Base-by-base conservation (phyloP, 257 asterid genomes). In the Salvia rosmarinus region DNA sequence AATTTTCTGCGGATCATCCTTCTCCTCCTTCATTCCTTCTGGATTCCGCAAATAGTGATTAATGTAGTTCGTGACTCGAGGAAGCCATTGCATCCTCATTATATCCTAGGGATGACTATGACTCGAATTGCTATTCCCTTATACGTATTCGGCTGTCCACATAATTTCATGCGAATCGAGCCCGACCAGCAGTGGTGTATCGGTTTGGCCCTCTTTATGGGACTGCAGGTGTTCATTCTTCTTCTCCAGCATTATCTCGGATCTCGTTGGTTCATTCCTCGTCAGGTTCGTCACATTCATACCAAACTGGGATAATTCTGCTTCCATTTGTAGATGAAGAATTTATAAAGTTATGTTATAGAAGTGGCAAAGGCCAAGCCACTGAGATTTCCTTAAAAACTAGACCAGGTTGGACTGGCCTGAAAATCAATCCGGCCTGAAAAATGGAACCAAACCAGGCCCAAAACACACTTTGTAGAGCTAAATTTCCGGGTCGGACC, bases 61-160 rank as follows among this genome's bases (percentile, higher is more conserved):
- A 95, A 92, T 28, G 83, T 91, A 34, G 78, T 85, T 42, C 92
- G 96, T 9, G 98, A 95, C 85, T 89, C 90, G 63, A 95, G 98
- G 76, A 95, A 95, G 72, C 95, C 99, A 6, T 62, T 95, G 81
- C 98, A 95, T 78, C 98, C 96, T 79, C 96, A 91, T 80, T 95
- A 89, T 65, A 86, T 95, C 61, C 61, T 94, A 17, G 99, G 99
- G 78, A 95, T 95, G 86, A 84, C 95, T 23, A 25, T 85, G 66
- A 95, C 96, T 63, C 95, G 99, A n/a, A 74, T 89, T 40, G 90
- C 96, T 44, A 81, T 95, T 70, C 99, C 99, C 0, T 75, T 95
- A 28, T 95, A 95, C 56, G 82, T 86, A 71, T 91, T 95, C 64
- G 96, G 98, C 4, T 95, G 98, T 75, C 96, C 99, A 23, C 86